phyloP scores from a whole-genome alignment of 2,329 filamentous ascomycete species.

The Ophiognomonia clavigignenti-juglandacearum region DNA sequence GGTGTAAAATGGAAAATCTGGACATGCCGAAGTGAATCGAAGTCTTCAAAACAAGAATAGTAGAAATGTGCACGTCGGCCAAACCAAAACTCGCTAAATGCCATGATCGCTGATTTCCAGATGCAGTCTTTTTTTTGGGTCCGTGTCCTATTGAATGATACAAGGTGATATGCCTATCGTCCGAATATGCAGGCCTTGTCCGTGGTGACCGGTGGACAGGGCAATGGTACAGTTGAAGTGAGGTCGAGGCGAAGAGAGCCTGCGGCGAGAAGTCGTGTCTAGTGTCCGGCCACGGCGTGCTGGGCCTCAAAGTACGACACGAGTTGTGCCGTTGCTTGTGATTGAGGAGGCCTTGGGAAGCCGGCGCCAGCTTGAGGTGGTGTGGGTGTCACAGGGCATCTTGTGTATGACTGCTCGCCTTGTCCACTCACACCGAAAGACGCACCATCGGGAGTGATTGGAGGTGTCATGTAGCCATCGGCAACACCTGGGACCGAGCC shows the following conservation, averaged over 20 bases:
- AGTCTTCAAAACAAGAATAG: conserved; percentile 15
- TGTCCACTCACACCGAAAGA: conserved; percentile 42
- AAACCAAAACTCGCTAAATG: conserved; percentile 39
- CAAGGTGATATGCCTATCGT: conserved; percentile 14
- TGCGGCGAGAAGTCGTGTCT: conserved; percentile 12
- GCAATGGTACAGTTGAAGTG: conserved; percentile 11
- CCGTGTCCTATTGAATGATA: conserved; percentile 13
- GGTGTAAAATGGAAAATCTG: conserved; percentile 11
- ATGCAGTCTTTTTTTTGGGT: conserved; percentile 20
- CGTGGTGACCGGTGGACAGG: conserved; percentile 7
- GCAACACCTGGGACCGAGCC: conserved; percentile 57
- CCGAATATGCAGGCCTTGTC: conserved; percentile 14
- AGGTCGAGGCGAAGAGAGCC: conserved; percentile 10
- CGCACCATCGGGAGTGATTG: conserved; percentile 74
- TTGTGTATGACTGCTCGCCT: conserved; percentile 47
- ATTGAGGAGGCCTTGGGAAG: conserved; percentile 35
- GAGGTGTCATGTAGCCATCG: conserved; percentile 77
- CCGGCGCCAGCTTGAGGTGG: conserved; percentile 37
- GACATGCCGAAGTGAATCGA: conserved; percentile 20
- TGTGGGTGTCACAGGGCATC: conserved; percentile 60
- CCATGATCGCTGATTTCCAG: conserved; percentile 33
- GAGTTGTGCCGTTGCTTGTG: conserved; percentile 41
- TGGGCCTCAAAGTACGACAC: conserved; percentile 40
- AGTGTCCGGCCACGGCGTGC: conserved; percentile 18
- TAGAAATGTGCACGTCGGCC: conserved; percentile 26